Conservation (phyloP, 2,329 filamentous ascomycete species). For the Chrysosporium keratinophilum region DNA sequence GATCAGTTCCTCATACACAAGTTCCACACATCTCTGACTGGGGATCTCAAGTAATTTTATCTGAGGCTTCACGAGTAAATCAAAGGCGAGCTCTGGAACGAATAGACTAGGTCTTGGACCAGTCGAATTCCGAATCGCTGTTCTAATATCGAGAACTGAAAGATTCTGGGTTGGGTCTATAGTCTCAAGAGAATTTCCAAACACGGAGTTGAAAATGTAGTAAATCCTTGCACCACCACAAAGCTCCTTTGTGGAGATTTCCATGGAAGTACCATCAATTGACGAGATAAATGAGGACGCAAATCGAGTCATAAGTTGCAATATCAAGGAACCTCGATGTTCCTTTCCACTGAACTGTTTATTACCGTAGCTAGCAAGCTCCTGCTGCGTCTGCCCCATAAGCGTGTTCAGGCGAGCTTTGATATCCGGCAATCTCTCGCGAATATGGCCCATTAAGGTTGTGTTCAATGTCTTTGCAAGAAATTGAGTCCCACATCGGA, state of each 20-base stretch:
- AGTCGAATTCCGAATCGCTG: slow-evolving; percentile 94
- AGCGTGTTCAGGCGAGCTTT: slow-evolving; percentile 94
- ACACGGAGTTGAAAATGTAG: slow-evolving; percentile 98
- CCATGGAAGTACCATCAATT: slow-evolving; percentile 95
- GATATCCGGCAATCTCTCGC: slow-evolving; percentile 91
- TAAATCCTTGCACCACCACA: slow-evolving; percentile 93
- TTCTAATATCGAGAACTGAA: slow-evolving; percentile 87
- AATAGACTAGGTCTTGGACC: slow-evolving; percentile 91
- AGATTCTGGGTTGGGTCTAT: slow-evolving; percentile 95
- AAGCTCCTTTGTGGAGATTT: slow-evolving; percentile 96
- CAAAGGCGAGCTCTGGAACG: slow-evolving; percentile 94
- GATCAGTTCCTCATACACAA: slow-evolving; percentile 97
- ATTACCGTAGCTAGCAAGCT: slow-evolving; percentile 93
- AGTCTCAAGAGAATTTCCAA: slow-evolving; percentile 88
- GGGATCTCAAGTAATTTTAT: slow-evolving; percentile 94
- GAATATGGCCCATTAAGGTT: slow-evolving; percentile 92
- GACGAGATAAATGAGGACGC: slow-evolving; percentile 96
- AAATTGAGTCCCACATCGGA: slow-evolving; percentile 84
- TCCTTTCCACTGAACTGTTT: slow-evolving; percentile 97
- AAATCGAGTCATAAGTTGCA: slow-evolving; percentile 97
- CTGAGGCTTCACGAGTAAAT: slow-evolving; percentile 93
- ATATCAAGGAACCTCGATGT: slow-evolving; percentile 83
- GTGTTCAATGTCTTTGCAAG: slow-evolving; percentile 89
- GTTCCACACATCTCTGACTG: slow-evolving; percentile 89
- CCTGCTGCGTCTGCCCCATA: slow-evolving; percentile 99